These are phyloP conservation scores for Torrubiellomyces zombiae DNA, from an alignment of 2,329 filamentous ascomycete genomes.

Conservation along the genomic window DNA sequence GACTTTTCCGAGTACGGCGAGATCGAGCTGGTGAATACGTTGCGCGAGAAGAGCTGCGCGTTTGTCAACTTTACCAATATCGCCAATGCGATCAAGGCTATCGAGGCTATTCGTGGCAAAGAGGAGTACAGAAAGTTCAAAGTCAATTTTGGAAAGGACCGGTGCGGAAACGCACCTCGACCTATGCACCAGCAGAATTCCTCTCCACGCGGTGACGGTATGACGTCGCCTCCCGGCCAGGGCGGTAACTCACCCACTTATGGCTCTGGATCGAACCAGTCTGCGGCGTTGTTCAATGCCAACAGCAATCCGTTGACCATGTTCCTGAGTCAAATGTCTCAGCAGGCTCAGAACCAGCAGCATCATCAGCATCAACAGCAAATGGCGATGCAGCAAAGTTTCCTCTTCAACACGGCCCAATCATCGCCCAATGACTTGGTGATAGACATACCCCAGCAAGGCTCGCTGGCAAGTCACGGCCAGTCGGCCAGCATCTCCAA, in stretches of 20 bases:
- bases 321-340: slow-evolving; percentile 74
- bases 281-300: slow-evolving; percentile 62
- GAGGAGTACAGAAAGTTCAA: slow-evolving; percentile 98
- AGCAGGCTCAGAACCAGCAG: slow-evolving; percentile 57
- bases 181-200: slow-evolving; percentile 57
- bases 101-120: slow-evolving; percentile 83
- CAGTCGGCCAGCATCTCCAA: slow-evolving; percentile 51
- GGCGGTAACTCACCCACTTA: slow-evolving; percentile 40
- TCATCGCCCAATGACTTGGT: slow-evolving; percentile 39
- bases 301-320: slow-evolving; percentile 81
- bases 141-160: slow-evolving; percentile 98
- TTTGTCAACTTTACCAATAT: slow-evolving; percentile 99
- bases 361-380: slow-evolving; percentile 59
- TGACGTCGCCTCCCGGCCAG: slow-evolving; percentile 40
- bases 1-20: slow-evolving; percentile 97
- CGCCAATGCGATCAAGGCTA: slow-evolving; percentile 97
- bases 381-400: slow-evolving; percentile 59
- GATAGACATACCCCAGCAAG: slow-evolving; percentile 43
- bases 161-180: slow-evolving; percentile 88
- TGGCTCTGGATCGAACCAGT: slow-evolving; percentile 40
- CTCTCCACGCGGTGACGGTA: slow-evolving; percentile 48
- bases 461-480: slow-evolving; percentile 43
- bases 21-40: slow-evolving; percentile 90
- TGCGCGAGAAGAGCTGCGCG: slow-evolving; percentile 96
- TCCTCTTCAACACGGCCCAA: slow-evolving; percentile 60